These are phyloP conservation scores for Cephalotrichum gorgonifer DNA, from an alignment of 2,329 filamentous ascomycete species.

Conservation along the genomic window DNA sequence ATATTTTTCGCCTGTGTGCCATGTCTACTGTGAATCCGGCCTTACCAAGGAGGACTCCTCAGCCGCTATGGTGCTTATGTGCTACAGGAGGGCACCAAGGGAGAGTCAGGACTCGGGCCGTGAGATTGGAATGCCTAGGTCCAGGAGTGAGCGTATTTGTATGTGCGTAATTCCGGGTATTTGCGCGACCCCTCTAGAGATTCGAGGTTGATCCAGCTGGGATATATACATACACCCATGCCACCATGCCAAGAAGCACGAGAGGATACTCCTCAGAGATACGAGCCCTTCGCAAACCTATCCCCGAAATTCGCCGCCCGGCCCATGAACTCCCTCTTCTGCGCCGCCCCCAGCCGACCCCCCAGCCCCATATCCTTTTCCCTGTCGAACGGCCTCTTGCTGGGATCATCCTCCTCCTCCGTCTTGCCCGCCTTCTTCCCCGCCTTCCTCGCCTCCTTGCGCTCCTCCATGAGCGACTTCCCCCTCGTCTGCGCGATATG, in stretches of 20 bases:
- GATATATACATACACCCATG: not conserved
- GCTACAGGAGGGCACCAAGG: too few species aligned
- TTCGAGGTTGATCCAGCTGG: too few species aligned
- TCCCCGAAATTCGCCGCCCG: constrained; percentile 74
- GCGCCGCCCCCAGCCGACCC: constrained; percentile 58
- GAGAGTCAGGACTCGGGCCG: too few species aligned
- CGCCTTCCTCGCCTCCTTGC: constrained; percentile 29
- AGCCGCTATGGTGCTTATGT: too few species aligned
- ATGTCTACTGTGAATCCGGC: too few species aligned
- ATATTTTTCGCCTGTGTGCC: too few species aligned
- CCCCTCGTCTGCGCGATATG: constrained; percentile 44
- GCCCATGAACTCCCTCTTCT: constrained; percentile 69
- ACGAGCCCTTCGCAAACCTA: constrained; percentile 69
- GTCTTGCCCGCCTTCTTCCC: constrained; percentile 18
- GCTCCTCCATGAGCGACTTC: constrained; percentile 49
- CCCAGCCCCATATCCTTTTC: constrained; percentile 88
- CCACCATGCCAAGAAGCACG: not conserved
- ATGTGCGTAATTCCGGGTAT: too few species aligned
- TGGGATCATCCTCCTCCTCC: constrained; percentile 81
- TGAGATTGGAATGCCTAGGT: too few species aligned
- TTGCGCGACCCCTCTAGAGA: too few species aligned
- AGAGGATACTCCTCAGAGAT: constrained; percentile 25
- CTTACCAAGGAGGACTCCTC: too few species aligned
- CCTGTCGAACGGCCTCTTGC: constrained; percentile 75
- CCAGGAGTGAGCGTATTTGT: too few species aligned